Base-by-base conservation (phyloP, 2,329 filamentous ascomycete genomes). In the Epicoccum nigrum region DNA sequence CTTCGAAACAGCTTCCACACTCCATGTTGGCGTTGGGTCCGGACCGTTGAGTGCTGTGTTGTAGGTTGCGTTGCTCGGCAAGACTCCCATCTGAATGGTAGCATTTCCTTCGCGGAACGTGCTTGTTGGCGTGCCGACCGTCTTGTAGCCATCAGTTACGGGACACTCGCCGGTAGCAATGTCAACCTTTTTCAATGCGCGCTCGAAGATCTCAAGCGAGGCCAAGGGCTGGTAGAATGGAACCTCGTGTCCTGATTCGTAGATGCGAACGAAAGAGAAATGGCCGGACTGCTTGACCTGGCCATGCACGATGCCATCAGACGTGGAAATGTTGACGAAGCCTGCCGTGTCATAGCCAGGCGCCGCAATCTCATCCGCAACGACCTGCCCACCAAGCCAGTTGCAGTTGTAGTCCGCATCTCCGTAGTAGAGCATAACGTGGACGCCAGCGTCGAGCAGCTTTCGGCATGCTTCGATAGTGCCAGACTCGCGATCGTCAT, bases 171-270 rank as follows among this genome's bases (percentile, higher is more conserved):
- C 82, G 2, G 79, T 81, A 17, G 78, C 78, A 46, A 86, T 73
- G 46, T 84, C 80, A 16, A 71, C 64, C n/a, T 78, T 74, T 9
- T 63, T 58, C 48, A 83, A 68, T 9, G 76, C 76, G 11, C 81
- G 75, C 65, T 78, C 71, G 55, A 83, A 81, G 52, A 82, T 72
- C 54, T 77, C 76, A 11, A 82, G 67, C 7, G 80, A 67, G 11
- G 74, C 77, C 25, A 79, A 68, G 3, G 76, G 82, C 61, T 83
- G 81, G 64, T 83, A 83, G 63, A 82, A 83, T 0, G 81, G 81
- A 1, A 80, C 78, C 61, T 79, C 75, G 45, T 81, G 79, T 4
- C 79, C 78, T 7, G 71, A 69, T 50, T 81, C 76, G 63, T 78
- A 81, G 55, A 83, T 73, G 19, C 81, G 73, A 6, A 77, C 72